Evolutionary conservation across 2,329 filamentous ascomycete species (phyloP).

Genomic region (Cercospora brassicicola): DNA sequence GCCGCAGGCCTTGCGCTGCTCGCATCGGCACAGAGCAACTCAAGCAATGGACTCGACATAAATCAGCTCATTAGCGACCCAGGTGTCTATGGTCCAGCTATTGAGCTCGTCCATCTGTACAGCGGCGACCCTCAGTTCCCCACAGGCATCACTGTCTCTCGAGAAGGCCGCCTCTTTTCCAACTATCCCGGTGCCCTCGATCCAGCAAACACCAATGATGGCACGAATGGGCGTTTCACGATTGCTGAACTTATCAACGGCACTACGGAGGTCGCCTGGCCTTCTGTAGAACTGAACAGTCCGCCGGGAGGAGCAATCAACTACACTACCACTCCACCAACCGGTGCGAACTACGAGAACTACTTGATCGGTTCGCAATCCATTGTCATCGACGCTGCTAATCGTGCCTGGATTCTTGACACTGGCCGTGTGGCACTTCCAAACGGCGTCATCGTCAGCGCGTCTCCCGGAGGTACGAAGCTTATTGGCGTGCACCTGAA

Average conservation of each 20-base stretch:
- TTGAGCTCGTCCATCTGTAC: slow-evolving; percentile 54
- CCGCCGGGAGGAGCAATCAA: slow-evolving; percentile 55
- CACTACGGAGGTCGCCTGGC: slow-evolving; percentile 48
- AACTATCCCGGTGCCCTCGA: slow-evolving; percentile 55
- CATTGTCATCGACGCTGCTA: slow-evolving; percentile 53
- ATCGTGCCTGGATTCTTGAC: slow-evolving; percentile 57
- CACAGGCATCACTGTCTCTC: slow-evolving; percentile 54
- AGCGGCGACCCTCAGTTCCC: slow-evolving; percentile 52
- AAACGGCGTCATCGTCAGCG: slow-evolving; percentile 48
- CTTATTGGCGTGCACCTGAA: slow-evolving; percentile 51
- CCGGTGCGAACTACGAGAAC: slow-evolving; percentile 50
- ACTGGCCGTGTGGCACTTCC: slow-evolving; percentile 50
- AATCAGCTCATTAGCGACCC: slow-evolving; percentile 31
- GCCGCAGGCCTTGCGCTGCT: not conserved
- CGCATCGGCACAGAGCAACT: not conserved
- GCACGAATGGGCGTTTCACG: slow-evolving; percentile 47
- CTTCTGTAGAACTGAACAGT: slow-evolving; percentile 48
- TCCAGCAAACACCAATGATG: slow-evolving; percentile 48
- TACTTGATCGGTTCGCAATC: slow-evolving; percentile 55
- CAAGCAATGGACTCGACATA: slow-evolving; percentile 5
- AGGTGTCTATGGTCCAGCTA: slow-evolving; percentile 42
- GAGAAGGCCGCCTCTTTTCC: slow-evolving; percentile 53
- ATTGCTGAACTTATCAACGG: slow-evolving; percentile 51
- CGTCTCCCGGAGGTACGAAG: slow-evolving; percentile 53
- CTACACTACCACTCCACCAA: slow-evolving; percentile 50